Base-by-base conservation (phyloP, 129 eudicot genomes). In the Arctium minus region DNA sequence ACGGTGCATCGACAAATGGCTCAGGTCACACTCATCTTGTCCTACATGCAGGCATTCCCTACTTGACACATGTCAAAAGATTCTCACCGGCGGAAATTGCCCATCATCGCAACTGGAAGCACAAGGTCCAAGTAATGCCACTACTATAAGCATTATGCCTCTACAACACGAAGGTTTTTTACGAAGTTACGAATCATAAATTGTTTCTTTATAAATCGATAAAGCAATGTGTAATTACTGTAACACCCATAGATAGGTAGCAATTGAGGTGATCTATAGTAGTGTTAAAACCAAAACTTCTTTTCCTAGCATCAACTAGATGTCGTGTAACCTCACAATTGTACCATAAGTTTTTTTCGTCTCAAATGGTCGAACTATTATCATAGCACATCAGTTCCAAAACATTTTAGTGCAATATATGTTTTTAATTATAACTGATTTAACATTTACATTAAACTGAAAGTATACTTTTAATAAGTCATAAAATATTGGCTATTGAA, bases 1-100 rank as follows among this genome's bases (percentile, higher is more conserved):
- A 32, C 72, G 89, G 35, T 94, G 98, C 86, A 91, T 94, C 9
- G 98, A 94, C 75, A 94, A 82, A 81, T 94, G 98, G 98, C 88
- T 94, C 0, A 75, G 72, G 64, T 89, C 94, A 0, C 98, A 94
- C 86, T 94, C 98, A 0, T 94, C 98, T 8, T 94, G 98, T 86
- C 98, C 98, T 27, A 94, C 97, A 71, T 94, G 98, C 62, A 86
- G 98, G 35, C 88, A 94, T 79, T 90, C 92, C 42, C 87, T 92
- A n/a, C 85, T 87, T 68, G 92, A 94, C 40, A 92, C 94, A 2
- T 92, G 97, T 50, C 90, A 91, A 75, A 94, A 92, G 79, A 94
- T 92, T 7, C 81, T 84, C 30, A 77, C 77, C 0, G 86, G 88
- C 30, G 80, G 86, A 70, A 72, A 73, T 39, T 79, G 70, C 31